A percentile compares a stretch with the other conserved stretches of the same genome.
phyloP scores from a whole-genome alignment of 2,329 filamentous ascomycete species.

The Sclerotinia borealis region DNA sequence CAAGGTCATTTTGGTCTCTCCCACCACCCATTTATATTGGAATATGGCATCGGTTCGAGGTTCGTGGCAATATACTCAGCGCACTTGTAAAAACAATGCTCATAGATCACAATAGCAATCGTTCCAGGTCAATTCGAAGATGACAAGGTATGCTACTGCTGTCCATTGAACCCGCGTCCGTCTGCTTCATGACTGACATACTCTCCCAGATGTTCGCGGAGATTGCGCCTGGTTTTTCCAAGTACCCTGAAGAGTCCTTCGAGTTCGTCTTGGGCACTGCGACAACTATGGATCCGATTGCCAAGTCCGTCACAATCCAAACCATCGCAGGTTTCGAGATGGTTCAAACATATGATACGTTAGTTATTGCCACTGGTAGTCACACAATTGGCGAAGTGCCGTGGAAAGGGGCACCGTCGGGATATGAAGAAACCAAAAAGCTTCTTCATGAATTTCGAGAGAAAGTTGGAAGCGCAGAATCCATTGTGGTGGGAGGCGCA shows the following conservation, averaged over 20 bases:
- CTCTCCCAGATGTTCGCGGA: conserved; percentile 32
- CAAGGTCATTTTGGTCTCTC: conserved; percentile 49
- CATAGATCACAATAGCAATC: conserved; percentile 24
- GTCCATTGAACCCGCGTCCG: no score
- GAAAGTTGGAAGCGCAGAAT: conserved; percentile 23
- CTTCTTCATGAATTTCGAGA: conserved; percentile 24
- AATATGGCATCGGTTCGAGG: conserved; percentile 43
- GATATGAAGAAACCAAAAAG: conserved; percentile 29
- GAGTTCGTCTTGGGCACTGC: conserved; percentile 48
- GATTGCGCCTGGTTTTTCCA: conserved; percentile 40
- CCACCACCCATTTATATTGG: conserved; percentile 46
- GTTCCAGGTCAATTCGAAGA: conserved; percentile 41
- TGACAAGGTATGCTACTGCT: conserved; percentile 27
- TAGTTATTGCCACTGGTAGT: conserved; percentile 51
- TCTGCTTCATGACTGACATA: not conserved
- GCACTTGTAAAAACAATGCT: not conserved
- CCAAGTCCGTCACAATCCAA: conserved; percentile 39
- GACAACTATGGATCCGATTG: conserved; percentile 37
- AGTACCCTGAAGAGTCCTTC: conserved; percentile 43
- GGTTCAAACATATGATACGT: conserved; percentile 42
- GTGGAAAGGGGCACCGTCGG: conserved; percentile 38
- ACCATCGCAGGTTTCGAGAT: conserved; percentile 30
- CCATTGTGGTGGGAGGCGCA: conserved; percentile 32
- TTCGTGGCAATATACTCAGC: not conserved
- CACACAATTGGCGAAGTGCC: conserved; percentile 40